Evolutionary conservation across 352 stramenopile species (phyloP).

Genomic region (Pythium guiyangense): DNA sequence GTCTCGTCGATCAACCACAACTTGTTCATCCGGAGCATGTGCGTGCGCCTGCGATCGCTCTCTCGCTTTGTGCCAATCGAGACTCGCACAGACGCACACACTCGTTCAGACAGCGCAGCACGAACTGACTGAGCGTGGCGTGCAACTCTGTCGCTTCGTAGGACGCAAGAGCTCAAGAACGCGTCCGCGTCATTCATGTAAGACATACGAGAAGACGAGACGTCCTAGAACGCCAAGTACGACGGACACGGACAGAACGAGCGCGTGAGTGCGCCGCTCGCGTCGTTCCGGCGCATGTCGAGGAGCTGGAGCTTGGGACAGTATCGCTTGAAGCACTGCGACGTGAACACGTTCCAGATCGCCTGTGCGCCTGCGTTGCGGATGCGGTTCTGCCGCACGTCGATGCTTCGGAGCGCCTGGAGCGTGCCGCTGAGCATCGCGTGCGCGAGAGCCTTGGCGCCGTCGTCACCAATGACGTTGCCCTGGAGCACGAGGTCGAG

Average conservation of each 20-base stretch:
- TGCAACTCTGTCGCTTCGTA: constrained; percentile 6
- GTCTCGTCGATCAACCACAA: constrained; percentile 48
- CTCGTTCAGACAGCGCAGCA: not conserved
- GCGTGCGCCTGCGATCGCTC: constrained; percentile 12
- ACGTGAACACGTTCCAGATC: constrained; percentile 70
- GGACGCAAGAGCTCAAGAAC: constrained; percentile 70
- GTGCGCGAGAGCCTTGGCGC: constrained; percentile 47
- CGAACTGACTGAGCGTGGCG: not conserved
- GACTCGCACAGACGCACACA: too few species aligned
- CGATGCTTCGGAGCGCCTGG: constrained; percentile 30
- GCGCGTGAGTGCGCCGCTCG: constrained; percentile 35
- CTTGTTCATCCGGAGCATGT: constrained; percentile 72
- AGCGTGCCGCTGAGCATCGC: constrained; percentile 52
- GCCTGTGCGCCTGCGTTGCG: constrained; percentile 49
- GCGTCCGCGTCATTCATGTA: constrained; percentile 60
- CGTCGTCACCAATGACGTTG: constrained; percentile 57
- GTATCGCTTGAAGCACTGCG: constrained; percentile 37
- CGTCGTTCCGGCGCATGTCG: constrained; percentile 62
- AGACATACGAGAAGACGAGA: too few species aligned
- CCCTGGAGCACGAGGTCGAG: constrained; percentile 44
- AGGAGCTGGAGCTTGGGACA: constrained; percentile 60
- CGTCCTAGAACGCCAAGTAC: constrained; percentile 48
- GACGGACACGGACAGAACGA: constrained; percentile 51
- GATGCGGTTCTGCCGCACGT: constrained; percentile 64
- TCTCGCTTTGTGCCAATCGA: too few species aligned